Conservation (phyloP, 2,329 filamentous ascomycete species). For the Pseudogymnoascus sp. region DNA sequence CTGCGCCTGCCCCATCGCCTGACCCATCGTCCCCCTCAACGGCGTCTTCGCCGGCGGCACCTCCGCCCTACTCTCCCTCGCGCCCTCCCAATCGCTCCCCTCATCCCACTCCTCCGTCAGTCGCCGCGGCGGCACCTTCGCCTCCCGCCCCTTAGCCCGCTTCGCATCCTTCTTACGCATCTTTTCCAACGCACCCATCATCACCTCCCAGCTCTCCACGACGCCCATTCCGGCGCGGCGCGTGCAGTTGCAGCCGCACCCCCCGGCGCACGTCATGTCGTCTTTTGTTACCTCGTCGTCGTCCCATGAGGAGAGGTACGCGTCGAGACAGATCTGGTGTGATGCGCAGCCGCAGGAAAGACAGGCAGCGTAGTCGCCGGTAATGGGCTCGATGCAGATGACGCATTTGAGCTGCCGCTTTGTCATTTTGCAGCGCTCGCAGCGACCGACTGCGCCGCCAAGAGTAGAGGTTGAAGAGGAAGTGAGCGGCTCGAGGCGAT, state of each 20-base stretch:
- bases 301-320: constrained; percentile 36
- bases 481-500: constrained; percentile 49
- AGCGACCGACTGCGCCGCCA: constrained; percentile 39
- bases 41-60: constrained; percentile 12
- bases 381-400: constrained; percentile 52
- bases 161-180: constrained; percentile 16
- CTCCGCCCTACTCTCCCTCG: constrained; percentile 16
- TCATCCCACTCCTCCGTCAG: constrained; percentile 18
- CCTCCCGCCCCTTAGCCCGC: constrained; percentile 9
- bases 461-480: constrained; percentile 24
- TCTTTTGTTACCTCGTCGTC: constrained; percentile 24
- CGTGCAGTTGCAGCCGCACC: constrained; percentile 55
- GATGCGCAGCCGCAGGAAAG: constrained; percentile 54
- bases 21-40: constrained; percentile 20
- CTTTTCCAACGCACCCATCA: constrained; percentile 33
- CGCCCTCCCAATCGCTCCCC: constrained; percentile 21
- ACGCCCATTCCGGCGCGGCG: constrained; percentile 47
- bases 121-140: constrained; percentile 11
- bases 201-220: constrained; percentile 52
- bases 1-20: constrained; percentile 14
- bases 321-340: constrained; percentile 49
- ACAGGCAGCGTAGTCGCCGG: constrained; percentile 51
- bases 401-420: constrained; percentile 53
- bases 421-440: constrained; percentile 41
- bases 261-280: constrained; percentile 50